These are phyloP conservation scores for Lachnellula cervina DNA, from an alignment of 2,329 filamentous ascomycete species.

Conservation along the genomic window DNA sequence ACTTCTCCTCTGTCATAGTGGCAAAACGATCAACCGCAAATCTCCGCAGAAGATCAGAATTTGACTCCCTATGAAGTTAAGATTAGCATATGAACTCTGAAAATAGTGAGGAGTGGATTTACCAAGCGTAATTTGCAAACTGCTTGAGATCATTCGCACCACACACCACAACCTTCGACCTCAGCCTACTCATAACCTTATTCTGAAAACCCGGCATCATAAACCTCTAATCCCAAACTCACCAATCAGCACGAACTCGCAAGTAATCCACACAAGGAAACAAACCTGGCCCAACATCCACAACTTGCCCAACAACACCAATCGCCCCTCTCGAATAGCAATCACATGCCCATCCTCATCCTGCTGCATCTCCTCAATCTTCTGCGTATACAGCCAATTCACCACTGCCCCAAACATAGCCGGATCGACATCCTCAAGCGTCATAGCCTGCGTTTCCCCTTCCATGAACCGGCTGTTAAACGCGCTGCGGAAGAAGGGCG, in stretches of 20 bases:
- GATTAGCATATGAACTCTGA: not conserved
- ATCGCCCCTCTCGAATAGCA: not conserved
- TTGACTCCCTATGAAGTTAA: not conserved
- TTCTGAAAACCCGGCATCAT: not conserved
- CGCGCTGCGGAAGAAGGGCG: slow-evolving; percentile 4
- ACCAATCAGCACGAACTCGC: not conserved
- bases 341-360: not conserved
- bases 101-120: not conserved
- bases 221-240: not conserved
- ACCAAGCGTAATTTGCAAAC: not conserved
- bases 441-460: slow-evolving; percentile 3
- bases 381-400: slow-evolving; percentile 13
- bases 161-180: not conserved
- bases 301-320: not conserved
- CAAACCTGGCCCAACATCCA: not conserved
- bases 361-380: not conserved
- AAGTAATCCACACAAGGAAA: not conserved
- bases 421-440: slow-evolving; percentile 1
- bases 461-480: slow-evolving; percentile 6
- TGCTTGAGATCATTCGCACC: not conserved
- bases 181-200: not conserved
- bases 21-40: not conserved
- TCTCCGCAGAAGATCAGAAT: not conserved
- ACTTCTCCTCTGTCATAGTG: not conserved
- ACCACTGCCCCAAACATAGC: slow-evolving; percentile 1